Conservation (phyloP, 768 basidiomycete species). For the Auriscalpium orientale region DNA sequence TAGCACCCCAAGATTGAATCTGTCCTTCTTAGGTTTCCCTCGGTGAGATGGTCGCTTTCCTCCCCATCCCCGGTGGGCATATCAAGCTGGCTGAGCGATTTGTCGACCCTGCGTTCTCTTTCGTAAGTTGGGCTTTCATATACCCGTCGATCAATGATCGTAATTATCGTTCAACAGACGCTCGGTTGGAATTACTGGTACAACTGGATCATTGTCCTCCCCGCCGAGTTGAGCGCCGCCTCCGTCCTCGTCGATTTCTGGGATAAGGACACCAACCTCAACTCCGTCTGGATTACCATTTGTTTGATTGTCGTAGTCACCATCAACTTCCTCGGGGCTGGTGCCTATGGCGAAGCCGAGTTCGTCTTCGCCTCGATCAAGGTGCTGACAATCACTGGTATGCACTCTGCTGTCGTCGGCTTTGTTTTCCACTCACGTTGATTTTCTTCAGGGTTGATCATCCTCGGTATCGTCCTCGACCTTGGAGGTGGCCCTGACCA, state of each 20-base stretch:
- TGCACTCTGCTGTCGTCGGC: constrained; percentile 28
- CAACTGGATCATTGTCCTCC: constrained; percentile 60
- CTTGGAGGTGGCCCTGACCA: constrained; percentile 84
- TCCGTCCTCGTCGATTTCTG: constrained; percentile 75
- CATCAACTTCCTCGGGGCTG: constrained; percentile 9
- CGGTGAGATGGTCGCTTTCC: constrained; percentile 69
- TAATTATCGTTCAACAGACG: constrained; percentile 11
- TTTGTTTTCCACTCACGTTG: constrained; percentile 25
- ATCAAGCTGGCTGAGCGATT: constrained; percentile 80
- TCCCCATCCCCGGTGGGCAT: constrained; percentile 75
- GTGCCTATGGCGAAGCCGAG: constrained; percentile 78
- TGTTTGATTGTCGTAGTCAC: constrained; percentile 64
- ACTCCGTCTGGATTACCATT: constrained; percentile 76
- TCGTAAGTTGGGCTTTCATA: constrained; percentile 9
- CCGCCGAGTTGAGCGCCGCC: constrained; percentile 68
- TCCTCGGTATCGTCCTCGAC: constrained; percentile 63
- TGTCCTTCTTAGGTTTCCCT: constrained; percentile 43
- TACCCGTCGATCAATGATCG: background rate
- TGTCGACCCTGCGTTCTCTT: constrained; percentile 68
- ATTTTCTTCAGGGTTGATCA: constrained; percentile 28
- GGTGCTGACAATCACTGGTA: constrained; percentile 72
- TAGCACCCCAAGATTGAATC: background rate
- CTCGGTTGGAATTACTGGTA: constrained; percentile 50
- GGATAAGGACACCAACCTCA: constrained; percentile 44
- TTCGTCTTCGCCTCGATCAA: constrained; percentile 90